Evolutionary conservation across 106 monocot species (phyloP), one percentile per base, ranked within the genome.

Genomic region (Allium sativum): DNA sequence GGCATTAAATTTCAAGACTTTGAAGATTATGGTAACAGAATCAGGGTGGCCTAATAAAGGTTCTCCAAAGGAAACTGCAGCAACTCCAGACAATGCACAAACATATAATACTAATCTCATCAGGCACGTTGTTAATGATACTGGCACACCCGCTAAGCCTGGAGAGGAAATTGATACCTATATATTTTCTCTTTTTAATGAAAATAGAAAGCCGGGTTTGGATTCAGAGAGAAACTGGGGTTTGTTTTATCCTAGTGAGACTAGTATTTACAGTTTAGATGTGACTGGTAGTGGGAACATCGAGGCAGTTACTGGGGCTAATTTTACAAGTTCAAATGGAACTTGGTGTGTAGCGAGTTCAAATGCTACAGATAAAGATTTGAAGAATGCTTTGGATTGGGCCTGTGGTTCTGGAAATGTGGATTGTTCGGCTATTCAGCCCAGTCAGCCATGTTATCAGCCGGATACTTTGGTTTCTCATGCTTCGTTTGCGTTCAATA

Each of bases 141-240:
- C 90, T 0, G 96, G 96, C 13, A 96, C 96, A 40, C 96, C 96
- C 10, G 87, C 79, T 18, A 96, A 84, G 70, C 90, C 96, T 9
- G 87, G 90, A 6, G 81, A 80, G 50, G 87, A 77, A 64, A 91
- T 91, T 12, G 91, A 96, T 73, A 65, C 80, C 53, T 96, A 91
- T 42, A 72, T 96, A 57, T 96, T 96, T 62, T 96, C 96, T 12
- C 59, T 96, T 56, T 96, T 96, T 75, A 96, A 96, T 68, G 96
- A 96, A 70, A 96, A 96, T 18, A 79, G 87, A 66, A 96, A 96
- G 57, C 91, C 96, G 17, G 96, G 96, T 12, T 65, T 96, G 65
- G 82, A 75, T 61, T 91, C 96, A 0, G 96, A 96, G 70, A 74
- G 96, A 45, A 96, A 96, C 52, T 96, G 96, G 96, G 96, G 96